Base-by-base conservation (phyloP, 1,139 yeast species). In the Pichia sp. region DNA sequence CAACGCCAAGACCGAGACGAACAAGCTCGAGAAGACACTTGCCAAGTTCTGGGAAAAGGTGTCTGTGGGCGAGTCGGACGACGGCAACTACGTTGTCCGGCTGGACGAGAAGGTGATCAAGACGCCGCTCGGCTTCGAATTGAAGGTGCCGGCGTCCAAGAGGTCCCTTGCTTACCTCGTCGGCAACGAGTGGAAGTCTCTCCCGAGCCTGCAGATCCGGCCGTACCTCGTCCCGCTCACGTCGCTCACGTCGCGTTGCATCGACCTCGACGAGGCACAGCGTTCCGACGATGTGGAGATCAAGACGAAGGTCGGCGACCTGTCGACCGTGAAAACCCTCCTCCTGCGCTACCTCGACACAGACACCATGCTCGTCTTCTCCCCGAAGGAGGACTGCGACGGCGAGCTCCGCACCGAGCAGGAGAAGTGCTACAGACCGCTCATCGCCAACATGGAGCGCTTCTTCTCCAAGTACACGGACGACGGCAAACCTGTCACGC, bases 1-100 rank as follows among this genome's bases (percentile, higher is more conserved):
- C 53, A 84, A 83, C 61, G 61, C 73, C 41, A 66, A 69, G 51
- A 71, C 87, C 0, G 90, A 86, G 60, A 79, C 95, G 5, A 87
- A 87, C 66, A 74, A 87, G 60, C 72, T 86, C 52, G 79, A 86
- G 48, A 84, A 83, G 65, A 85, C 95, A 0, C 70, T 87, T 50
- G 75, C 80, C 48, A 83, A 83, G 67, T 91, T 93, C 66, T 93
- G 98, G 98, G 88, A 86, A 55, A 79, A 82, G 52, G 95, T 89
- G 9, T 76, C 75, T 26, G 73, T 87, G 13, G 60, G 68, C 25
- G 25, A 47, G 12, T n/a, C 28, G 2, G 67, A 70, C 28, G 44
- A 44, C 9, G 56, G 60, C 1, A 59, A 58, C 1, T 65, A 64
- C 1, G 60, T 59, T 30, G 74, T 93, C 28, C 82, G 82, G 55